These are phyloP conservation scores for Xylaria longipes DNA, from an alignment of 495 filamentous ascomycete species.

Conservation along the genomic window DNA sequence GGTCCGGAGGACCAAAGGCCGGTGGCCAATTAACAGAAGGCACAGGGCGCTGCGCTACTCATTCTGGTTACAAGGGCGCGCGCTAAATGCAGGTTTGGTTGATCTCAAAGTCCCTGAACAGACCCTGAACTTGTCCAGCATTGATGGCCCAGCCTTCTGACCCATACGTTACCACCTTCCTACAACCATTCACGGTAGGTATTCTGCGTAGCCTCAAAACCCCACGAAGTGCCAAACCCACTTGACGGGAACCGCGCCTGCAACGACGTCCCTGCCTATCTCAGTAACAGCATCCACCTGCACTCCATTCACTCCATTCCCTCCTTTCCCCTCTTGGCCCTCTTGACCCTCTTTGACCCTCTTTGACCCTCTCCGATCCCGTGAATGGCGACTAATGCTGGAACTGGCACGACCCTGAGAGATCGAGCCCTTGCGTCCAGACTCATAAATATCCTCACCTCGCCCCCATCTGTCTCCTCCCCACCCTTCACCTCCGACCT, in stretches of 20 bases:
- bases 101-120: not conserved
- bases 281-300: slow-evolving; percentile 13
- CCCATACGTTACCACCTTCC: not conserved
- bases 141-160: not conserved
- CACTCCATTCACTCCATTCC: slow-evolving; percentile 14
- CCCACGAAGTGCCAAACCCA: slow-evolving; percentile 20
- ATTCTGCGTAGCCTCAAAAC: not conserved
- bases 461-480: not conserved
- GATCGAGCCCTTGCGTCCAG: not conserved
- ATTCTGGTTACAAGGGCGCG: slow-evolving; percentile 18
- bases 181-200: not conserved
- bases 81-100: slow-evolving; percentile 15
- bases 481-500: slow-evolving; percentile 3
- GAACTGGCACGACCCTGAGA: slow-evolving; percentile 18
- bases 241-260: slow-evolving; percentile 9
- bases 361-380: slow-evolving; percentile 14
- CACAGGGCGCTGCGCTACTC: not conserved
- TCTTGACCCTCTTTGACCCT: not conserved
- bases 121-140: not conserved
- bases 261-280: slow-evolving; percentile 5
- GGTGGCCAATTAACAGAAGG: slow-evolving; percentile 13
- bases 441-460: slow-evolving; percentile 5
- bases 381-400: slow-evolving; percentile 24
- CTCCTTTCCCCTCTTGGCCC: slow-evolving; percentile 18
- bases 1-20: not conserved